Evolutionary conservation across 2,329 filamentous ascomycete species (phyloP).

Genomic region (Triangularia setosa): DNA sequence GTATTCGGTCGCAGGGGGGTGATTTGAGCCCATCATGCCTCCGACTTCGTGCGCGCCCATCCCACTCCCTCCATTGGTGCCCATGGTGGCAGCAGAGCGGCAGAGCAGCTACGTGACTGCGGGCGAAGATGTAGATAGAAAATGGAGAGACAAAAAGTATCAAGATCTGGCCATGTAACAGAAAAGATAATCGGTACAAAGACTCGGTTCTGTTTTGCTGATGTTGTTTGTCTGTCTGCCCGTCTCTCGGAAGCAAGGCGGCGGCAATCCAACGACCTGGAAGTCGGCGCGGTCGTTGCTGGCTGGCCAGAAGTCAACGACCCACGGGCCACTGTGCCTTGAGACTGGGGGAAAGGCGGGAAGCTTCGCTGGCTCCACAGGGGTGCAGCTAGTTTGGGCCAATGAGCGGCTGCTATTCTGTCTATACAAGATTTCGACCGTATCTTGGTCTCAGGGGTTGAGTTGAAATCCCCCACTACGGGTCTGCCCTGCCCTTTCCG

Average conservation of each 20-base stretch:
- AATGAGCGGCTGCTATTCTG: slow-evolving; percentile 27
- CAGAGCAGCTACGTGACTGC: slow-evolving; percentile 5
- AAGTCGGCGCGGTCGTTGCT: slow-evolving; percentile 21
- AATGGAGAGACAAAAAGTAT: not conserved
- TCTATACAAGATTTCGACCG: not conserved
- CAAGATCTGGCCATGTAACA: not conserved
- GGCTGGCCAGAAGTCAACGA: slow-evolving; percentile 15
- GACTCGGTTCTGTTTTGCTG: slow-evolving; percentile 8
- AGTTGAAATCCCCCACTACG: no score
- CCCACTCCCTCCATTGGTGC: slow-evolving; percentile 38
- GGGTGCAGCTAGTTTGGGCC: slow-evolving; percentile 17
- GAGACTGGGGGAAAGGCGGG: slow-evolving; percentile 9
- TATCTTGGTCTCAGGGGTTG: no score
- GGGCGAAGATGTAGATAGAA: not conserved
- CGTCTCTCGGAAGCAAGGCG: slow-evolving; percentile 15
- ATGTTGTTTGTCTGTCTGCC: slow-evolving; percentile 9
- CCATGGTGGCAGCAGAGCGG: slow-evolving; percentile 32
- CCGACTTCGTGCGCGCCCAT: slow-evolving; percentile 42
- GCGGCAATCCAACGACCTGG: slow-evolving; percentile 17
- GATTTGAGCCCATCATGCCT: slow-evolving; percentile 45
- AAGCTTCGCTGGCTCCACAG: slow-evolving; percentile 15
- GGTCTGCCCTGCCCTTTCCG: not conserved
- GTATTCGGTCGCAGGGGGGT: slow-evolving; percentile 59
- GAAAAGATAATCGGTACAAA: not conserved
- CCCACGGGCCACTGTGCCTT: slow-evolving; percentile 4